Conservation (phyloP, 768 basidiomycete genomes). For the Boletus insuetus region DNA sequence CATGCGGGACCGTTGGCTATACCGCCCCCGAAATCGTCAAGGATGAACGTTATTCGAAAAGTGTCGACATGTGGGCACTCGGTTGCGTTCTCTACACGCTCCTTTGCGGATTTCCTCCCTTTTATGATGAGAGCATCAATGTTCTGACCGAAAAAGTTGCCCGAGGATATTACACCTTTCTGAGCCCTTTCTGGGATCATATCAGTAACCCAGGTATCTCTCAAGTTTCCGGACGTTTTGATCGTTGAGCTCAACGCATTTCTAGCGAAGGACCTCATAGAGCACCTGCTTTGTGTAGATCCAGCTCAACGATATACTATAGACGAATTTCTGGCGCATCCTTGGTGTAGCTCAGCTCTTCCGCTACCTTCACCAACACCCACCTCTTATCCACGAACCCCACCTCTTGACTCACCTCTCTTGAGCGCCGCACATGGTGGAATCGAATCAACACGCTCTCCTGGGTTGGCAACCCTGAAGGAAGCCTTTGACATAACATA, state of each 20-base stretch:
- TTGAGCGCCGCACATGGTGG: slow-evolving; percentile 77
- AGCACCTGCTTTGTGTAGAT: slow-evolving; percentile 92
- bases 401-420: slow-evolving; percentile 83
- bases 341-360: slow-evolving; percentile 81
- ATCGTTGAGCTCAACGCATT: slow-evolving; percentile 10
- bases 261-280: slow-evolving; percentile 91
- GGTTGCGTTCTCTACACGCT: slow-evolving; percentile 99
- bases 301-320: slow-evolving; percentile 95
- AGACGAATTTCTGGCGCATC: slow-evolving; percentile 95
- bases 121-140: slow-evolving; percentile 98
- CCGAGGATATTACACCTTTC: slow-evolving; percentile 94
- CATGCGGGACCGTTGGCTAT: slow-evolving; percentile 99
- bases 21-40: slow-evolving; percentile 99
- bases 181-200: slow-evolving; percentile 99
- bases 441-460: slow-evolving; percentile 75
- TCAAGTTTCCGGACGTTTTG: not conserved
- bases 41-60: slow-evolving; percentile 94
- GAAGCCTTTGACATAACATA: slow-evolving; percentile 99
- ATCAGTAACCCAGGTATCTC: slow-evolving; percentile 72
- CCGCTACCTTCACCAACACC: slow-evolving; percentile 70
- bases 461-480: slow-evolving; percentile 89
- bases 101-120: slow-evolving; percentile 95
- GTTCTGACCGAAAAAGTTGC: slow-evolving; percentile 99
- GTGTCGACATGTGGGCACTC: slow-evolving; percentile 99
- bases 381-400: slow-evolving; percentile 38